Base-by-base conservation (phyloP, 306 rosid genomes). In the Begonia fuchsioides region DNA sequence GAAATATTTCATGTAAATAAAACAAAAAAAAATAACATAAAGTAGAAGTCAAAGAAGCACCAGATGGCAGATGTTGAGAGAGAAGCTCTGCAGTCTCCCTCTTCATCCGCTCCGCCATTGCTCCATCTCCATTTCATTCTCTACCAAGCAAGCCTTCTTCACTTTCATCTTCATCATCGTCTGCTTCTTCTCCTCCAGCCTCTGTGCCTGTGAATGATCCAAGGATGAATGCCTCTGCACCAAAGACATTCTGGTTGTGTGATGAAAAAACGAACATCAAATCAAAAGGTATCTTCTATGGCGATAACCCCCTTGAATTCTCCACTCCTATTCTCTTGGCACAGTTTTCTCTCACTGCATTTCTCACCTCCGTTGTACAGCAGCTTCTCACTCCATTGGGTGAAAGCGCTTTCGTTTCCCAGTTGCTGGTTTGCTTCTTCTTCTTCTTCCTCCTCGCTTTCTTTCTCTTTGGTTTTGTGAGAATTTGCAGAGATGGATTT, bases 361-460 rank as follows among this genome's bases (percentile, higher is more conserved):
- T 66, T 13, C 38, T 71, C 26, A 53, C 72, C 53, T 0, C 61
- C 46, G 12, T 48, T 10, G 43, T 78, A 9, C 71, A 60, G 12
- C 1, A 47, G 26, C 0, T 82, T 35, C 79, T 82, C 61, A 13
- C 49, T 52, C 87, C 83, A 15, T 32, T 78, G 1, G 93, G 79
- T 0, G 52, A 58, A 17, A 63, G 57, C 13, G 56, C 59, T 51
- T 82, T 72, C 67, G 18, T 70, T 51, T 60, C 87, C 8, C 77
- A 70, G 9, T 20, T 78, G 72, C 62, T 75, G 71, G 86, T 77
- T 73, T 13, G 15, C 14, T n/a, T n/a, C n/a, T n/a, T n/a, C n/a
- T n/a, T n/a, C n/a, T n/a, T n/a, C n/a, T n/a, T n/a, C 13, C 49
- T 8, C 14, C 13, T 45, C 14, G 9, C 10, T 46, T 46, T 46